Base-by-base conservation (phyloP, 768 basidiomycete genomes). In the Mycena amicta region DNA sequence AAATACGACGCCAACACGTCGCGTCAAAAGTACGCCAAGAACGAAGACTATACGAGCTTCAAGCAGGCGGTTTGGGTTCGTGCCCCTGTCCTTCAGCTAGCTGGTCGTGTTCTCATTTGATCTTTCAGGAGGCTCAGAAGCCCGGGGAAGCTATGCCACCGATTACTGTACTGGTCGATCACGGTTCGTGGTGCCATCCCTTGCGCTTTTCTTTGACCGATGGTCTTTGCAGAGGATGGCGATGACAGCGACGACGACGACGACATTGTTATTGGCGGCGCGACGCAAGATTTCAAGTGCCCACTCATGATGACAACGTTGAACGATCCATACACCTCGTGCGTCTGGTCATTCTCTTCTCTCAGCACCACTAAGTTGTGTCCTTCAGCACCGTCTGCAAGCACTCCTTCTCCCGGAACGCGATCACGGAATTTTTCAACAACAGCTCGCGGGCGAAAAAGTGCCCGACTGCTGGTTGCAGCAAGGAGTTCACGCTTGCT, bases 211-310 rank as follows among this genome's bases (percentile, higher is more conserved):
- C 8, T 41, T 54, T 55, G 26, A 33, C 31, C 50, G 16, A 51
- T 30, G 28, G 20, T 50, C 16, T 40, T 15, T 53, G n/a, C 70
- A 94, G 93, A 94, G 82, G 79, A 83, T 40, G 91, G 85, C 11
- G 92, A 93, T 61, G 86, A 82, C 28, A 91, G 89, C 53, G 91
- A 91, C 56, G 87, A 87, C 52, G 95, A 95, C 29, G 91, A 94
- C 52, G 95, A 97, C 13, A 72, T 98, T 29, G 89, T 94, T 72
- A 77, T 96, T 50, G 95, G 95, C 52, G 94, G 93, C 25, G 81
- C 87, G 27, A 89, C 87, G 5, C 90, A 92, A 67, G 87, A 86
- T 66, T 93, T 87, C 78, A 88, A 85, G 55, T 96, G 94, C 64
- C 95, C 94, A 2, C 75, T 98, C 50, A 86, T 89, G 1, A 77